These are phyloP conservation scores for Plantago coronopus DNA, from an alignment of 305 asterid species.

Conservation along the genomic window DNA sequence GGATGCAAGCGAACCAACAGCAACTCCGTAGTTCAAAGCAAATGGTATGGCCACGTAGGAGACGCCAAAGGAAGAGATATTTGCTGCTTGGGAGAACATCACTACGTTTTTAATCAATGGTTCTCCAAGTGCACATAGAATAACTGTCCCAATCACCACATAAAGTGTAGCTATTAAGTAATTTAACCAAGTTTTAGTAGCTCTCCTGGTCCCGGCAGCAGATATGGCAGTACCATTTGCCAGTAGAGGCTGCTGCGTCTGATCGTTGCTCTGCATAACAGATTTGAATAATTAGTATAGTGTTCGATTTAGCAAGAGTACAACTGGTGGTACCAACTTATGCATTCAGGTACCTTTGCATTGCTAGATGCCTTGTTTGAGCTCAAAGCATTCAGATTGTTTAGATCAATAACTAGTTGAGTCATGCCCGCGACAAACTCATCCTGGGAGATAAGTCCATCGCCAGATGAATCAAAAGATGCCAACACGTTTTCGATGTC, in stretches of 20 bases:
- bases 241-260: constrained; percentile 33
- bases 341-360: constrained; percentile 26
- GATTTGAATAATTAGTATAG: not conserved
- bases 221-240: constrained; percentile 21
- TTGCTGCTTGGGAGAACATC: constrained; percentile 32
- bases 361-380: constrained; percentile 7
- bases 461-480: constrained; percentile 40
- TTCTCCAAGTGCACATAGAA: constrained; percentile 26
- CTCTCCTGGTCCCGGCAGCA: constrained; percentile 15
- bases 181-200: constrained; percentile 26
- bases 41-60: constrained; percentile 49
- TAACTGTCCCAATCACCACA: constrained; percentile 29
- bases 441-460: constrained; percentile 36
- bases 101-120: constrained; percentile 36
- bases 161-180: constrained; percentile 33
- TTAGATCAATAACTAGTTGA: constrained; percentile 27
- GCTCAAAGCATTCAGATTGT: constrained; percentile 23
- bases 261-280: constrained; percentile 31
- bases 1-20: constrained; percentile 32
- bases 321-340: not conserved
- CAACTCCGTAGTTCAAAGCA: constrained; percentile 37
- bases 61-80: constrained; percentile 39
- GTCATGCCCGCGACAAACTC: constrained; percentile 45
- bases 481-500: constrained; percentile 36
- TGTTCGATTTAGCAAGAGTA: not conserved